Evolutionary conservation across 768 basidiomycete genomes (phyloP), one percentile per base, ranked within the genome.

Genomic region (Cytidiella melzeri): DNA sequence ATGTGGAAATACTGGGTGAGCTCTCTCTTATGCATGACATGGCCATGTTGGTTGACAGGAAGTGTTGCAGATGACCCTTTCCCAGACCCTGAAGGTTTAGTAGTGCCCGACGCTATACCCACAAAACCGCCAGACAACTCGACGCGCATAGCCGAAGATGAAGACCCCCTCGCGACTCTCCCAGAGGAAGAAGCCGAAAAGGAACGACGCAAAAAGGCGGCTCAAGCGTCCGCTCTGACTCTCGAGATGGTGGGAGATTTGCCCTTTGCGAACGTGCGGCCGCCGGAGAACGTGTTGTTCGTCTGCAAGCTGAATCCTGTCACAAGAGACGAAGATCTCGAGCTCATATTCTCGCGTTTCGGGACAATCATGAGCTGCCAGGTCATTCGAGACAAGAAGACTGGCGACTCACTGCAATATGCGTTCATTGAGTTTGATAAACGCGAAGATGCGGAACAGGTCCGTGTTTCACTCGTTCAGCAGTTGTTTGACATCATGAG

Each of bases 191-290:
- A 94, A 52, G 83, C 83, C 42, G 95, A 94, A 56, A 77, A 73
- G 2, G 72, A 81, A 38, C 80, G 87, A 20, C 82, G 93, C n/a
- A 80, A 86, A 67, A 85, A 87, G 45, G 92, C 93, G 0, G 95
- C 96, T 0, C 81, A 81, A 1, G 92, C 95, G 0, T 92, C 93
- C 40, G 96, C 96, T 0, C 72, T 99, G 34, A 98, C 96, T 3
- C 79, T 99, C 44, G 96, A 99, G 67, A 99, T 99, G 96, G 95
- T 99, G 49, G 96, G 96, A 26, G 96, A 99, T 67, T 72, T 98
- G 46, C 96, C 96, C 1, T 98, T 99, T 63, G 96, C 96, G 21
- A 93, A 95, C 61, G 93, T 99, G 39, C 81, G 93, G 39, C 96
- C 96, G 0, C 96, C 96, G 0, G 96, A 99, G 69, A 98, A 98